Evolutionary conservation across 495 filamentous ascomycete genomes (phyloP), one percentile per base, ranked within the genome.

Genomic region (Margaritispora aquatica): DNA sequence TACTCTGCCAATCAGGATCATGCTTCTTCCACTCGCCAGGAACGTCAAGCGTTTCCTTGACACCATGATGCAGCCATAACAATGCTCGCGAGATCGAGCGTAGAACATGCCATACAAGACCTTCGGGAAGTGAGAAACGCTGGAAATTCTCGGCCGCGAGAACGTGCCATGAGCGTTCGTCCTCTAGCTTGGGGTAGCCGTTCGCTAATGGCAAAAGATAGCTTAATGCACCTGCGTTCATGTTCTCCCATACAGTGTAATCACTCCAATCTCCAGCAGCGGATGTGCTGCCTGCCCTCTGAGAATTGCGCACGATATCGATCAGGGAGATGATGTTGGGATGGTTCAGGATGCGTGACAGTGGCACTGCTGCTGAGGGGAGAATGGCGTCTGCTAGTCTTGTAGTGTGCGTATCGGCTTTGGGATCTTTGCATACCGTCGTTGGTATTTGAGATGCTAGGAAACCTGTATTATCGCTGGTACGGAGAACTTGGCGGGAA

Each of bases 1-100:
- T 71, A 1, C 75, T 68, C 51, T 72, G 57, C 77, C 77, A 80
- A 51, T 75, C 73, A 23, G 44, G 31, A 49, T 75, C 65, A 3
- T 66, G 54, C 26, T 38, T 47, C 0, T 22, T 36, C 50, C 38
- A 60, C 26, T 67, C 62, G 13, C 61, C 61, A 1, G 58, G 58
- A 1, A 67, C 57, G 0, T 59, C 59, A 10, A 41, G 52, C 2
- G 65, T 64, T 29, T 67, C 62, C 27, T 67, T 64, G 13, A 64
- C 53, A 1, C 65, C 65, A 26, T 64, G 49, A 48, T 67, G 65
- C 9, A 67, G 52, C 65, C 65, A 67, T 8, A 64, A 44, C 20
- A 67, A 34, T 19, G 65, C 65, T 17, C 47, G 26, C 8, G 55
- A 49, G 23, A 62, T 67, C 2, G 21, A 54, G 8, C 29, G 38